phyloP scores from a whole-genome alignment of 768 basidiomycete species.

The Amanita pseudoporphyria region DNA sequence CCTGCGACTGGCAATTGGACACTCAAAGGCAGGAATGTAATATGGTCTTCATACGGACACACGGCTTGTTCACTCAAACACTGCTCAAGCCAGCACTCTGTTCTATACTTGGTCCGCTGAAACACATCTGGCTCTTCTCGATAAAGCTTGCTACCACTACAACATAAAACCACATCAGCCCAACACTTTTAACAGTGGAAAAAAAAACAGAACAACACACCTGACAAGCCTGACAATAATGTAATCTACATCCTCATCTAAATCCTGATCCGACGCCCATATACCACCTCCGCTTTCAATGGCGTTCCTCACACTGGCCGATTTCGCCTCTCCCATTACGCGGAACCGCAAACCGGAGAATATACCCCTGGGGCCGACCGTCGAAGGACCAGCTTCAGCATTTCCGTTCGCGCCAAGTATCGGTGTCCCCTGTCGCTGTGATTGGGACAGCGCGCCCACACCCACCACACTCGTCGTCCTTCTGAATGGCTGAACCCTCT shows the following conservation, averaged over 20 bases:
- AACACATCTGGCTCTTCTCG: conserved; percentile 39
- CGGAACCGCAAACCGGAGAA: conserved; percentile 52
- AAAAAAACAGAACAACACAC: conserved; percentile 25
- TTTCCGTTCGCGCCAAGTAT: neutral
- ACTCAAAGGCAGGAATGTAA: conserved; percentile 60
- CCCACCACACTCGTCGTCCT: conserved; percentile 26
- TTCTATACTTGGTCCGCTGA: conserved; percentile 53
- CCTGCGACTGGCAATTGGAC: conserved; percentile 51
- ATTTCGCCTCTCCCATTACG: conserved; percentile 59
- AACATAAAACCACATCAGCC: conserved; percentile 5
- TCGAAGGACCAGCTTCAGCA: conserved; percentile 5
- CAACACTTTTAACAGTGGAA: neutral
- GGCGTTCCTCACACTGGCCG: conserved; percentile 43
- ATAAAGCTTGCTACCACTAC: conserved; percentile 64
- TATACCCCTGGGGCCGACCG: conserved; percentile 19
- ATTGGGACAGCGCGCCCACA: conserved; percentile 12
- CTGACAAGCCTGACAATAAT: conserved; percentile 68
- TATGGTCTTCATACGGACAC: conserved; percentile 54
- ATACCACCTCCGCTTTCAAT: conserved; percentile 52
- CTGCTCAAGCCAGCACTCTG: conserved; percentile 91
- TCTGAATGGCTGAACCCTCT: conserved; percentile 35
- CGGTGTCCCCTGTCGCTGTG: neutral
- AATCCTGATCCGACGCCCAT: conserved; percentile 32
- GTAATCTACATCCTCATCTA: conserved; percentile 46
- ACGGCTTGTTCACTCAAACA: conserved; percentile 74